phyloP scores from a whole-genome alignment of 495 filamentous ascomycete genomes.

The Xylaria longipes region DNA sequence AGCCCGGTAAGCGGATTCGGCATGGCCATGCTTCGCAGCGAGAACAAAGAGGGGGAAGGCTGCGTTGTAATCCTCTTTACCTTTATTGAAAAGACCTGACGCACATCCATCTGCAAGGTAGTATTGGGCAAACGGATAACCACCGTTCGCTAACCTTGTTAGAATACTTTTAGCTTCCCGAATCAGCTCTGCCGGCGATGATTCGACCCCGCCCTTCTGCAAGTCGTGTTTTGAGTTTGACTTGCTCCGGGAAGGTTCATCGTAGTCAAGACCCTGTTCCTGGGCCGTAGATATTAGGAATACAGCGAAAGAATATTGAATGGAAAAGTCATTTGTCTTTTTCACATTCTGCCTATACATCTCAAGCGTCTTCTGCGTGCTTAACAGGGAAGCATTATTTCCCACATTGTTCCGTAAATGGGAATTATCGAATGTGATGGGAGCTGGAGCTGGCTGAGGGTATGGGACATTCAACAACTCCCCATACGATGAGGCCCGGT shows the following conservation, averaged over 20 bases:
- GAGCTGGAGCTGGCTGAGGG: constrained; percentile 79
- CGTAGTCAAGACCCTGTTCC: constrained; percentile 59
- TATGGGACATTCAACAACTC: constrained; percentile 90
- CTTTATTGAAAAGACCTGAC: constrained; percentile 93
- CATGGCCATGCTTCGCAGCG: constrained; percentile 95
- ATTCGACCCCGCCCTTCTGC: constrained; percentile 51
- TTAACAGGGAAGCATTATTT: constrained; percentile 85
- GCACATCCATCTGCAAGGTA: constrained; percentile 94
- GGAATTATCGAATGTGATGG: constrained; percentile 76
- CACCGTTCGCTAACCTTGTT: constrained; percentile 80
- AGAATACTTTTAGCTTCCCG: constrained; percentile 90
- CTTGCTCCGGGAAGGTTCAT: constrained; percentile 47
- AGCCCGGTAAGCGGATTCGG: constrained; percentile 92
- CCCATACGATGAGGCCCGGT: constrained; percentile 78
- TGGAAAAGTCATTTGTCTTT: constrained; percentile 86
- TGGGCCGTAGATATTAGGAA: constrained; percentile 89
- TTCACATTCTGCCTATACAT: constrained; percentile 98
- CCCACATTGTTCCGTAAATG: constrained; percentile 79
- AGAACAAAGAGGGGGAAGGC: constrained; percentile 92
- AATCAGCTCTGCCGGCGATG: constrained; percentile 69
- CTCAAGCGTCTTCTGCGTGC: constrained; percentile 88
- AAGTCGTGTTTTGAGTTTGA: constrained; percentile 53
- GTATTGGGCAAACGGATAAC: constrained; percentile 97
- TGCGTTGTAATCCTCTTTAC: constrained; percentile 84
- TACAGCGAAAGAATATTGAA: constrained; percentile 94